Evolutionary conservation across 352 stramenopile species (phyloP), one percentile per base, ranked within the genome.

Genomic region (Globisporangium recalcitrans): DNA sequence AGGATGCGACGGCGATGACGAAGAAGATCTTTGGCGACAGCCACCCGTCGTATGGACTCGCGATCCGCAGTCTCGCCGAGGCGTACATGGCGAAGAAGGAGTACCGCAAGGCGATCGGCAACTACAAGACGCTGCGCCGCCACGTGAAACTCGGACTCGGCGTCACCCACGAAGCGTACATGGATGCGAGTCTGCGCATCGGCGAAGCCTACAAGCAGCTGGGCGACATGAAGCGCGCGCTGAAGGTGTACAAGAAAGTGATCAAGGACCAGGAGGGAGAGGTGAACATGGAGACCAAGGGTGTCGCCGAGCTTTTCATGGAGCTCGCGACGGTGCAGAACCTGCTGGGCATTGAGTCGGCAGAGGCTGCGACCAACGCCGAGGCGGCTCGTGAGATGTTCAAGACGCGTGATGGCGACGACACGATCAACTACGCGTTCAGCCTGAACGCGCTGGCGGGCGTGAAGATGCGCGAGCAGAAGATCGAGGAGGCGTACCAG

Each of bases 241-340:
- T 88, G 19, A 80, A 82, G 54, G 69, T 78, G 40, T 67, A 90
- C 34, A 76, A 81, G 55, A 76, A 90, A 14, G 62, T 82, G 1
- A 62, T 93, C 34, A 66, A 77, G 19, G 75, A 75, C 9, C 83
- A 91, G 61, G 75, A 74, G 8, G 67, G 62, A 6, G 56, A 88
- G n/a, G 71, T 89, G 16, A 88, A 88, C 54, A 70, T 77, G 24
- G 71, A 84, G 16, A 90, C 80, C 9, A 75, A 76, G 34, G 86
- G 86, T 13, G 75, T 93, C 36, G 86, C 72, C 0, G 86, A 95
- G 65, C 55, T 91, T 0, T 93, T 88, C 52, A 91, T 92, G 80
- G 83, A 91, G 46, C 69, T 95, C 22, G 77, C 86, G 29, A 80
- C 60, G 29, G 67, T 61, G 21, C 72, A 78, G 63, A 73, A 82